A percentile compares a stretch with the other conserved stretches of the same genome.
Conservation (phyloP, 768 basidiomycete genomes). For the Termitomyces sp. region DNA sequence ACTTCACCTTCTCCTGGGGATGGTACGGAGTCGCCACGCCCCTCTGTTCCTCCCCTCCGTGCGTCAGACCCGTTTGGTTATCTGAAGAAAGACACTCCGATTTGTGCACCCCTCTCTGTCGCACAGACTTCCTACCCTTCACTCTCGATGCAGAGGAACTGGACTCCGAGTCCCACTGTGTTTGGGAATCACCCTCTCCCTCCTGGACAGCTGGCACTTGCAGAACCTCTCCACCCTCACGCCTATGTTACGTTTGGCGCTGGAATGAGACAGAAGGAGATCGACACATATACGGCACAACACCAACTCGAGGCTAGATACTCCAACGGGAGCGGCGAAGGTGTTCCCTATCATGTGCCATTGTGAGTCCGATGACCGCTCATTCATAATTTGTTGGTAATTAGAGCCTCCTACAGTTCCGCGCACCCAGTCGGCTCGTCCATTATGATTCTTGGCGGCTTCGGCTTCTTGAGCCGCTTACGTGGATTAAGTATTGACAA, state of each 20-base stretch:
- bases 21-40: constrained; percentile 1
- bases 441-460: constrained; percentile 82
- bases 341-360: constrained; percentile 77
- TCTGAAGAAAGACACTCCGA: constrained; percentile 35
- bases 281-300: constrained; percentile 72
- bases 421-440: constrained; percentile 80
- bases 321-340: constrained; percentile 42
- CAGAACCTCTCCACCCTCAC: constrained; percentile 60
- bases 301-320: constrained; percentile 62
- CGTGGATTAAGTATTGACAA: constrained; percentile 88
- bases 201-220: constrained; percentile 38
- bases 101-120: constrained; percentile 24
- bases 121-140: constrained; percentile 20
- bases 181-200: constrained; percentile 19
- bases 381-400: constrained; percentile 1
- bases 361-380: constrained; percentile 44
- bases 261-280: constrained; percentile 79
- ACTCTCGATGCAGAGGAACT: constrained; percentile 33
- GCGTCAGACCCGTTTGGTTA: constrained; percentile 60
- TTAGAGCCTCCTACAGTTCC: constrained; percentile 38
- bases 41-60: constrained; percentile 12
- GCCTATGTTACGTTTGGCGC: constrained; percentile 87
- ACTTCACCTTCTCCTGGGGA: constrained; percentile 25
- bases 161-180: constrained; percentile 26
- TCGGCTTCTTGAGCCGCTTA: constrained; percentile 81